These are phyloP conservation scores for Microbotryum violaceum DNA, from an alignment of 1,284 basidiomycete genomes.

Conservation along the genomic window DNA sequence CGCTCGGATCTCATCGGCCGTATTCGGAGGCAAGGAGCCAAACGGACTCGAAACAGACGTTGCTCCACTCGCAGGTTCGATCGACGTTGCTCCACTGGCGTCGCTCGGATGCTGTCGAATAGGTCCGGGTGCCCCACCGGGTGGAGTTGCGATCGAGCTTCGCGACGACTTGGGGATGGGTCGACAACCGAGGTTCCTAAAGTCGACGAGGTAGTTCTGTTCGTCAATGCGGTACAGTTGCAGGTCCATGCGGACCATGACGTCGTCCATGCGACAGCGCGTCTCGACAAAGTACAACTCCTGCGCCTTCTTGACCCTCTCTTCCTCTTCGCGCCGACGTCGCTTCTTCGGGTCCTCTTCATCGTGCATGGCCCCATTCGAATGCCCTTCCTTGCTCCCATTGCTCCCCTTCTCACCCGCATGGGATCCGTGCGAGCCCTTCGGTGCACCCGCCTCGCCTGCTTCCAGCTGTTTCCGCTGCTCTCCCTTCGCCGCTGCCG, in stretches of 20 bases:
- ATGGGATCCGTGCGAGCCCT: neutral
- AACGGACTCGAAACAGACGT: neutral
- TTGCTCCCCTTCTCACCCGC: constrained; percentile 3
- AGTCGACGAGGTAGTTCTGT: constrained; percentile 95
- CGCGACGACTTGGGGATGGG: constrained; percentile 42
- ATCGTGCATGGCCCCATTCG: constrained; percentile 32
- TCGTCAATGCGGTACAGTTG: constrained; percentile 94
- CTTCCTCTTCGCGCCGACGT: constrained; percentile 43
- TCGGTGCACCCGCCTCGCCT: constrained; percentile 10
- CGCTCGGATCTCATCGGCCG: constrained; percentile 30
- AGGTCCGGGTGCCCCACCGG: neutral
- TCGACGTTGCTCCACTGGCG: neutral
- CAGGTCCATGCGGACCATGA: constrained; percentile 93
- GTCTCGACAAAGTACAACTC: constrained; percentile 91
- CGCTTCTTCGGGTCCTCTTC: constrained; percentile 41
- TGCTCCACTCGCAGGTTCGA: neutral
- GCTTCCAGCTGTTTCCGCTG: constrained; percentile 34
- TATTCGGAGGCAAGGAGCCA: constrained; percentile 11
- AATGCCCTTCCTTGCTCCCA: constrained; percentile 5
- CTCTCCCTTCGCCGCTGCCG: constrained; percentile 32
- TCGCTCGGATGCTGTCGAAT: neutral
- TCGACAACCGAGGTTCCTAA: constrained; percentile 92
- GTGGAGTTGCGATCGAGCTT: constrained; percentile 3
- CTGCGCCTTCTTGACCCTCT: constrained; percentile 45
- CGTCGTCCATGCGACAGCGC: constrained; percentile 75